Evolutionary conservation across 164 flowering plant genomes (phyloP), one percentile per base, ranked within the genome.

Genomic region (Tetracentron sinense): DNA sequence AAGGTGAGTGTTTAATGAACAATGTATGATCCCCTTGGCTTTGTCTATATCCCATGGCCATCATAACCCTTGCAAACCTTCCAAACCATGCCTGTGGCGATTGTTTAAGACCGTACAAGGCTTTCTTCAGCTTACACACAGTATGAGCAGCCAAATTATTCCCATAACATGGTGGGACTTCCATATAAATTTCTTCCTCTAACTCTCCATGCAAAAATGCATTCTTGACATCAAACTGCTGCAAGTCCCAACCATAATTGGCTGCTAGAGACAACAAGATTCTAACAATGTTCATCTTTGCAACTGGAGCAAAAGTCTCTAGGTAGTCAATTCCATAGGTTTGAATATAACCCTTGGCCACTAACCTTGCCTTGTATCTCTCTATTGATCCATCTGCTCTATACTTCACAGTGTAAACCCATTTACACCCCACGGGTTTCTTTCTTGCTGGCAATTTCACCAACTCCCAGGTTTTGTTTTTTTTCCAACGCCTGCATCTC

Each of bases 381-480:
- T 38, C 44, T 8, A 38, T 1, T 38, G 44, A 38, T n/a, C n/a
- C 44, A 38, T 38, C 44, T 3, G 11, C 44, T 38, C 44, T 38
- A 8, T 38, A 38, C 44, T 38, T 38, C 1, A 38, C 44, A 4
- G 44, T 38, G 14, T 3, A 38, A 38, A 38, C 7, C 44, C 44
- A 38, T 8, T 38, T 38, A 46, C 46, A 23, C 22, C 62, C 50
- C 51, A 42, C 49, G 16, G 49, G 35, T 19, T 42, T 59, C 25
- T 42, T 59, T 35, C 50, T 27, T 59, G 44, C 44, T 8, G 44
- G 44, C 14, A 4, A 8, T 1, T 8, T 10, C 44, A 38, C 44
- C 44, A 35, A 22, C 42, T 59, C 17, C 44, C 27, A 59, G 30
- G 62, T 65, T 33, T 57, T 47, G 23, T 65, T 65, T 65, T 65